Evolutionary conservation across 495 filamentous ascomycete genomes (phyloP), one percentile per base, ranked within the genome.

Genomic region (Articulospora tetracladia): DNA sequence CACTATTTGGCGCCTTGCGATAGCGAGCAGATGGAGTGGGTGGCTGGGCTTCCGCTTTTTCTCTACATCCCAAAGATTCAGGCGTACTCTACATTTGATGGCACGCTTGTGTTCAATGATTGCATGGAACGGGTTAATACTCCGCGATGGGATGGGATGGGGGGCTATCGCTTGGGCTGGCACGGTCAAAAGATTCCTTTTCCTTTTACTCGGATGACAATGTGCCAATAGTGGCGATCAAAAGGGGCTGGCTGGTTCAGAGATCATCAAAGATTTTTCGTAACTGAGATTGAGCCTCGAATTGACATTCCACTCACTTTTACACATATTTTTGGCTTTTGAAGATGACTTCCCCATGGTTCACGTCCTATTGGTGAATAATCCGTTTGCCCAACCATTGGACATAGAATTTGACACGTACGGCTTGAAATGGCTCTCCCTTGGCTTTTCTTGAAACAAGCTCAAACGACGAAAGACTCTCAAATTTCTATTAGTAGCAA

Each of bases 1-100:
- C 52, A 69, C 51, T 69, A 64, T 47, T 62, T 47, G 66, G 50
- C 57, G 57, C 61, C 58, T 59, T 66, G 62, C 46, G 50, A 62
- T 47, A 64, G 59, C 63, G 56, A 61, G 36, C 59, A 62, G 63
- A 64, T 20, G 51, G 53, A 39, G 22, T 55, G 53, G 63, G 61
- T 67, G 65, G 67, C 65, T 67, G 67, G 65, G 57, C 67, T 66
- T 65, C 65, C 58, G 63, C 61, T 57, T 55, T 64, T 61, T 55
- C 49, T 66, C 60, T 59, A 62, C 55, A 60, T 63, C 64, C 59
- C 61, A 64, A 61, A 61, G 62, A 63, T 66, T 66, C 65, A 59
- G 67, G 64, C 67, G 62, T 66, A 65, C 53, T 61, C 52, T 58
- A 61, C 56, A 60, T 63, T 62, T 68, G 61, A 65, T 50, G 57